phyloP scores from a whole-genome alignment of 345 rosid genomes.

The Adansonia digitata region DNA sequence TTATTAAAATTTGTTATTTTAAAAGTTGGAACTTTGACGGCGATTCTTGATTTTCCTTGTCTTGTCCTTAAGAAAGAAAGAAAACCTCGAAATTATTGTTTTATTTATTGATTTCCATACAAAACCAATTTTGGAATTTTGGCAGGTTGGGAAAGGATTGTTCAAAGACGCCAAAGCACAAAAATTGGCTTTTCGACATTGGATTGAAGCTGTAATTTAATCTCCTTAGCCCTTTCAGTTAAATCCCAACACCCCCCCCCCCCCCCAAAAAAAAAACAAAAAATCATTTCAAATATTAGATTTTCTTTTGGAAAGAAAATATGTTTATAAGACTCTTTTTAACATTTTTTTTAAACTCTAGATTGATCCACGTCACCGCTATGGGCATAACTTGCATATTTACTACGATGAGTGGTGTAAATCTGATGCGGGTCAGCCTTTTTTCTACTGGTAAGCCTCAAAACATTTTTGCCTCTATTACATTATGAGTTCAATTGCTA shows the following conservation, averaged over 20 bases:
- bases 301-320: not conserved
- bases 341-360: no score
- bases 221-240: no score
- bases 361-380: not conserved
- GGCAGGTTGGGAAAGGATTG: not conserved
- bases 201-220: no score
- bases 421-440: not conserved
- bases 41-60: constrained; percentile 9
- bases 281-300: no score
- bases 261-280: no score
- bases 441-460: not conserved
- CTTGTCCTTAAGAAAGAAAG: not conserved
- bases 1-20: not conserved
- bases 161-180: no score
- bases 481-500: no score
- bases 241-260: no score
- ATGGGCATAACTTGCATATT: not conserved
- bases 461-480: no score
- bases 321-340: no score
- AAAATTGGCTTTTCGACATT: no score
- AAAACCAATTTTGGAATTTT: not conserved
- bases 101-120: not conserved
- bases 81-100: no score
- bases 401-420: not conserved
- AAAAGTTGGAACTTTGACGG: not conserved